Percentiles rank a stretch among this genome's conserved stretches.
phyloP scores from a whole-genome alignment of 495 filamentous ascomycete genomes.

The Neurospora sp. region DNA sequence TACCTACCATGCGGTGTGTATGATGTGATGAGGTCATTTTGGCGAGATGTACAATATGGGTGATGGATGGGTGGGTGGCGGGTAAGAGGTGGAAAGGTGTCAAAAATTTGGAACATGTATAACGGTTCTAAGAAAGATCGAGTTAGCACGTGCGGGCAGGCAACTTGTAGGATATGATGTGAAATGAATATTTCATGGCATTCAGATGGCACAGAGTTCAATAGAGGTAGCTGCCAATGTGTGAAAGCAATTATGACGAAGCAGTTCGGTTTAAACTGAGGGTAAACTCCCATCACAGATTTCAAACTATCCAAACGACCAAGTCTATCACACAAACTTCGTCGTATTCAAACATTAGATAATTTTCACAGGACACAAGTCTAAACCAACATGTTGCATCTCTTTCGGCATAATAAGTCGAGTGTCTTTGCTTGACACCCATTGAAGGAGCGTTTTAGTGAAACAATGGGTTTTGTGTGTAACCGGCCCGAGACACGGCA shows the following conservation, averaged over 20 bases:
- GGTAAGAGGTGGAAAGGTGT: background rate
- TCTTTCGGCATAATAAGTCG: background rate
- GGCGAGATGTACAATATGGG: background rate
- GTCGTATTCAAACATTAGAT: background rate
- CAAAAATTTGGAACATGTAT: background rate
- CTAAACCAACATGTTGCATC: background rate
- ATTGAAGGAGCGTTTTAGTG: background rate
- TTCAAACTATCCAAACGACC: background rate
- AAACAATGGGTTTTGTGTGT: background rate
- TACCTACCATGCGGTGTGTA: background rate
- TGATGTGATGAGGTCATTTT: background rate
- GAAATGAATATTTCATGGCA: background rate
- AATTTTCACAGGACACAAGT: background rate
- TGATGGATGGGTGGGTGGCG: background rate
- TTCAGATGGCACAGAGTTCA: background rate
- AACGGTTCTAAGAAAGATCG: background rate
- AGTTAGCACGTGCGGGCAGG: background rate
- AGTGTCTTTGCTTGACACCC: background rate
- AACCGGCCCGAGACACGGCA: background rate
- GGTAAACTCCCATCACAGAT: background rate
- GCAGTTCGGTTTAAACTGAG: background rate
- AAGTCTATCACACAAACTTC: background rate
- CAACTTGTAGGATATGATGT: background rate
- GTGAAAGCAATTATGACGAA: background rate
- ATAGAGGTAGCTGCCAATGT: background rate